A percentile compares a stretch with the other conserved stretches of the same genome.
These are phyloP conservation scores for Ceratobasidium papillatum DNA, from an alignment of 1,284 basidiomycete species.

Conservation along the genomic window DNA sequence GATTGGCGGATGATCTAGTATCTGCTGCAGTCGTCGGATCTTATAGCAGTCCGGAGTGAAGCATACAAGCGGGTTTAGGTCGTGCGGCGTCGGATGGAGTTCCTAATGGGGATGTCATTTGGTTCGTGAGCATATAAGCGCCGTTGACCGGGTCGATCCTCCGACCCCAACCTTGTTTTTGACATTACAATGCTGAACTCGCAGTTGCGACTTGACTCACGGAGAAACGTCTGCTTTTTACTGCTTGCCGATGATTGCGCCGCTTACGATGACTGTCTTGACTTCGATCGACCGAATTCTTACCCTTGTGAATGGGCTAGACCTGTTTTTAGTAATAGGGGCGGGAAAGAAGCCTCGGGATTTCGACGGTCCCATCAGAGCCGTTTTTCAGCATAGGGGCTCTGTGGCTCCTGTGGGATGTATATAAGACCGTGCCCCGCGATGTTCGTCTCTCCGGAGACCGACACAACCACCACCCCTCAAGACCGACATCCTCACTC, in stretches of 20 bases:
- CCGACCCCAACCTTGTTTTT: constrained; percentile 2
- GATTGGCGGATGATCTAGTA: constrained; percentile 40
- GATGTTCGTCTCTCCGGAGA: neutral
- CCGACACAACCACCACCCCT: constrained; percentile 22
- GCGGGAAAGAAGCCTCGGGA: neutral
- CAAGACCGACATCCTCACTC: constrained; percentile 13
- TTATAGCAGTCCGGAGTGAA: constrained; percentile 17
- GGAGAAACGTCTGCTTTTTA: constrained; percentile 1
- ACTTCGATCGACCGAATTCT: neutral
- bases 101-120: constrained; percentile 14
- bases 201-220: neutral
- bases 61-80: constrained; percentile 18
- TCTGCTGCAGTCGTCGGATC: neutral
- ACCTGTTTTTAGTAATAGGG: neutral
- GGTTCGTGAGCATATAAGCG: neutral
- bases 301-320: neutral
- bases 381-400: neutral
- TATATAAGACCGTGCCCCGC: neutral
- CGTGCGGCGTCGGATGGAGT: constrained; percentile 5
- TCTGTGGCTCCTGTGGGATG: neutral
- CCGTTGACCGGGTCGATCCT: neutral
- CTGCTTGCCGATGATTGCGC: neutral
- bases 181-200: neutral
- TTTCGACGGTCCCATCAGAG: neutral
- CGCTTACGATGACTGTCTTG: neutral